Conservation (phyloP, 257 asterid species). For the Nemophila menziesii region DNA sequence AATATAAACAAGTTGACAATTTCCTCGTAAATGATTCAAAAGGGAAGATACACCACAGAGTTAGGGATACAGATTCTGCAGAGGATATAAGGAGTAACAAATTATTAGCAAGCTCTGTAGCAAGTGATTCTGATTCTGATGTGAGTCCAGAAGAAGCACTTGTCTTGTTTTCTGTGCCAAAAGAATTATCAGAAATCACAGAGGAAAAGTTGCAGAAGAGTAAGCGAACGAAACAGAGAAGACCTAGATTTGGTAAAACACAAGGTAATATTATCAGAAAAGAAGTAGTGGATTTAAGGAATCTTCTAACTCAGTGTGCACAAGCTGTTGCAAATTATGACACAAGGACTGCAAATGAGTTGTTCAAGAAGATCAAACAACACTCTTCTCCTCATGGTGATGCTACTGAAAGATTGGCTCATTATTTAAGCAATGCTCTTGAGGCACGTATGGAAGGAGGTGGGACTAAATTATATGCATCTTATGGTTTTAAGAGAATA, state of each 20-base stretch:
- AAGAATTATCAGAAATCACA: conserved; percentile 3
- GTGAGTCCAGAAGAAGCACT: too few relatives aligned
- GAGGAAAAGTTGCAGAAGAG: too few relatives aligned
- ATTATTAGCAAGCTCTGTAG: conserved; percentile 20
- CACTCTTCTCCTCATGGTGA: conserved; percentile 41
- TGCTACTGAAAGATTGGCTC: conserved; percentile 42
- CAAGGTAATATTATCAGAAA: conserved; percentile 21
- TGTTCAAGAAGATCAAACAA: conserved; percentile 26
- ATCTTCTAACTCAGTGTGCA: conserved; percentile 40
- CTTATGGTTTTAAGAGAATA: conserved; percentile 15
- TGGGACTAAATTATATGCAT: conserved; percentile 33
- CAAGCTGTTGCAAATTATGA: conserved; percentile 33
- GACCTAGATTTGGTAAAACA: too few relatives aligned
- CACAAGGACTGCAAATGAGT: conserved; percentile 11
- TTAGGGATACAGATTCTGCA: conserved; percentile 4
- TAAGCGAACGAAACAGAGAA: conserved; percentile 17
- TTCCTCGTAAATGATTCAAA: conserved; percentile 3
- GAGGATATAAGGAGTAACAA: conserved; percentile 24
- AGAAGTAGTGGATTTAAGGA: conserved; percentile 59
- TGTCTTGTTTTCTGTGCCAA: conserved; percentile 2
- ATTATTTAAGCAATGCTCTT: conserved; percentile 44
- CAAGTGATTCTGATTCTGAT: conserved; percentile 20
- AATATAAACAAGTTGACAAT: conserved; percentile 1
- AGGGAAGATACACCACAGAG: conserved; percentile 16
- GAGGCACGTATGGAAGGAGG: conserved; percentile 49